Base-by-base conservation (phyloP, 2,329 filamentous ascomycete species). In the Massarina eburnea region DNA sequence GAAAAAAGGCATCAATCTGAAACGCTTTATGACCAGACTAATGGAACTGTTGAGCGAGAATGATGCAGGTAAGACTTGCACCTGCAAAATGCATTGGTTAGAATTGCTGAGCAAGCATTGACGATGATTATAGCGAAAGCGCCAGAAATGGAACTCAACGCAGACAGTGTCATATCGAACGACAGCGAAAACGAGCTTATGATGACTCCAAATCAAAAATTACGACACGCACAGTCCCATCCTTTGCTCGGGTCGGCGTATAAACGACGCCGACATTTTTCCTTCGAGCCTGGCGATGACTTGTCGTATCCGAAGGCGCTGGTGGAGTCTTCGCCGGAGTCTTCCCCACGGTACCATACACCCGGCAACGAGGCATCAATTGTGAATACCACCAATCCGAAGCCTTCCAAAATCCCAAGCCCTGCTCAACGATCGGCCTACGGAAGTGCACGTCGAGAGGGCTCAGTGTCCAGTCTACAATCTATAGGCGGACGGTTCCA, bases 211-310 rank as follows among this genome's bases (percentile, higher is more conserved):
- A 41, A 39, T 10, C 43, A 36, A 8, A 26, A 17, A 12, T 21
- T 51, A 7, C 48, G 45, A 32, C 54, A 45, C 18, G 40, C 51
- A 24, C 57, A 43, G 33, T 59, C 58, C 22, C 57, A 59, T 19
- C 54, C 59, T 32, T 49, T 50, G 19, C 45, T 59, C 8, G 48
- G 40, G 30, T 57, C 54, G 30, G 43, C 51, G 9, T 49, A 57
- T 15, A 53, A 42, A n/a, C 54, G 51, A 30, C 58, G 49, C 19
- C 62, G 70, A 26, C 64, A 71, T 32, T 76, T 75, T 51, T 76
- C 73, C 0, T 75, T 76, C 41, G 71, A 73, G 32, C 61, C 67
- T 14, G 73, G 71, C 32, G 72, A 75, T 38, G 73, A 76, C 43
- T 14, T 39, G 41, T n/a, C 43, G 30, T 35, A 40, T 21, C 27